phyloP scores from a whole-genome alignment of 2,329 filamentous ascomycete genomes.

The Stemphylium beticola region DNA sequence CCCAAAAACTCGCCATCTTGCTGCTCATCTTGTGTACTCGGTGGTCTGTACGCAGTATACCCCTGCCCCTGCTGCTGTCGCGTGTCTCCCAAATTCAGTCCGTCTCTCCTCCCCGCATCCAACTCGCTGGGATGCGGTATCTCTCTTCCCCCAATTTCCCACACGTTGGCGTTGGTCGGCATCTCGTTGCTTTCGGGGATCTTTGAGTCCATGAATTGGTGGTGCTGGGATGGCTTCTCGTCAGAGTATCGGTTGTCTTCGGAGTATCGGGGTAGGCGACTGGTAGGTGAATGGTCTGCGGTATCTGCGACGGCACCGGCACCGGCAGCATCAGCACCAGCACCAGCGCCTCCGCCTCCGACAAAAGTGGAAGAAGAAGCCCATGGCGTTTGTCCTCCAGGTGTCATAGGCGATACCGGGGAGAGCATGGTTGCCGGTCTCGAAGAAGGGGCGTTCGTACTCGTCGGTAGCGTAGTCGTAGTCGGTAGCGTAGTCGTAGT shows the following conservation, averaged over 20 bases:
- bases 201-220: background rate
- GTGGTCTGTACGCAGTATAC: background rate
- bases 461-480: background rate
- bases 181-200: constrained; percentile 9
- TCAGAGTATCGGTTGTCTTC: background rate
- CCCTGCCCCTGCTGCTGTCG: background rate
- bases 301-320: too few species aligned
- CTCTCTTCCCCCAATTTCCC: constrained; percentile 18
- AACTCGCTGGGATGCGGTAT: constrained; percentile 6
- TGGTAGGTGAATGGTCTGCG: background rate
- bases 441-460: background rate
- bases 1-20: constrained; percentile 2
- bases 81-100: background rate
- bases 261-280: background rate
- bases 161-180: constrained; percentile 17
- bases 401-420: background rate
- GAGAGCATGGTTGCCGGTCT: background rate
- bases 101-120: constrained; percentile 6
- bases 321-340: too few species aligned
- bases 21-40: background rate
- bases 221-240: constrained; percentile 7
- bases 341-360: too few species aligned
- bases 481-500: background rate
- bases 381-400: constrained; percentile 3
- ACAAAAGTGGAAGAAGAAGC: background rate